Evolutionary conservation across 2,329 filamentous ascomycete species (phyloP).

Genomic region (Calonectria crousiana): DNA sequence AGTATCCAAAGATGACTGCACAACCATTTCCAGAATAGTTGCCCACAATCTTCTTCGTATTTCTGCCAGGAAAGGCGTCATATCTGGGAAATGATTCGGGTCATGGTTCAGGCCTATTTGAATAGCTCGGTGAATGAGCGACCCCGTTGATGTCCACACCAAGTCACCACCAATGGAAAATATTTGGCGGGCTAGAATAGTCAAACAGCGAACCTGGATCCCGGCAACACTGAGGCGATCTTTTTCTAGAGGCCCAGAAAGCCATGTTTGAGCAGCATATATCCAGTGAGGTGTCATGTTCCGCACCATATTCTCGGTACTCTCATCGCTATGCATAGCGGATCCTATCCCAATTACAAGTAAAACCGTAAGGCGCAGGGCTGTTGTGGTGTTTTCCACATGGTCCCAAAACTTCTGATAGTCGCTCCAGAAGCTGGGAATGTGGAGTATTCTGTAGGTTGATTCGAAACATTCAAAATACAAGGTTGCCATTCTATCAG

Average conservation of each 20-base stretch:
- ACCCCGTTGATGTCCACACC: slow-evolving; percentile 56
- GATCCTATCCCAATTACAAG: slow-evolving; percentile 57
- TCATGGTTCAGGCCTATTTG: slow-evolving; percentile 60
- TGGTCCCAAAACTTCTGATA: slow-evolving; percentile 61
- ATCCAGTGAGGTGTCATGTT: slow-evolving; percentile 52
- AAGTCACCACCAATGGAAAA: slow-evolving; percentile 56
- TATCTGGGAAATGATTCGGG: slow-evolving; percentile 51
- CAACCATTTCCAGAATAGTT: slow-evolving; percentile 55
- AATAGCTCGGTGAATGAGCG: slow-evolving; percentile 57
- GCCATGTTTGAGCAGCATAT: slow-evolving; percentile 56
- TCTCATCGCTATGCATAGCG: slow-evolving; percentile 44
- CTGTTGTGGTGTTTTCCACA: slow-evolving; percentile 38
- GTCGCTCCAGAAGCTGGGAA: slow-evolving; percentile 63
- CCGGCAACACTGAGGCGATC: slow-evolving; percentile 46
- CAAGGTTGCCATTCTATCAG: slow-evolving; percentile 56
- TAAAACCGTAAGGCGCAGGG: slow-evolving; percentile 50
- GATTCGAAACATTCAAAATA: slow-evolving; percentile 66
- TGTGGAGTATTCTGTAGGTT: slow-evolving; percentile 64
- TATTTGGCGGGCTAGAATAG: slow-evolving; percentile 54
- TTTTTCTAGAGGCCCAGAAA: slow-evolving; percentile 54
- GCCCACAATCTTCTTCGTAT: slow-evolving; percentile 57
- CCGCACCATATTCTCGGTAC: slow-evolving; percentile 40
- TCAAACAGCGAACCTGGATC: slow-evolving; percentile 55
- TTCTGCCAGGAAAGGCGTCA: slow-evolving; percentile 52
- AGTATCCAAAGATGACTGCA: slow-evolving; percentile 54